These are phyloP conservation scores for Hyphopichia homilentoma DNA, from an alignment of 805 yeast genomes.

Conservation along the genomic window DNA sequence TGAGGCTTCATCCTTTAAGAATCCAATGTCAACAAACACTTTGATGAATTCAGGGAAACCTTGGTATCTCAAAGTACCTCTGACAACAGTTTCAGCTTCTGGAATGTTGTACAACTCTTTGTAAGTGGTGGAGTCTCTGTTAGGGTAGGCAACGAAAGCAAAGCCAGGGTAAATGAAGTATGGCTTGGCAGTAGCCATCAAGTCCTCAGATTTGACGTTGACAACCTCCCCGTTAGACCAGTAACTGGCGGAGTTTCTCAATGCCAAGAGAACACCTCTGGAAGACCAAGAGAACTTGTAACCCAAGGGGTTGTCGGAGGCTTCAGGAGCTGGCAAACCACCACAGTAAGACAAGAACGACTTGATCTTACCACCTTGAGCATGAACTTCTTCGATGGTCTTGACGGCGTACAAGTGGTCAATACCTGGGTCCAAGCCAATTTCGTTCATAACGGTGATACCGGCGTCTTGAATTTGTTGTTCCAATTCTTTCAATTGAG, in stretches of 20 bases:
- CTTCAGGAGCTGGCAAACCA: slow-evolving; percentile 97
- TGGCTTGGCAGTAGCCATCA: slow-evolving; percentile 93
- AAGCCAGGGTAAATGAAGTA: slow-evolving; percentile 95
- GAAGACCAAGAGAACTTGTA: slow-evolving; percentile 99
- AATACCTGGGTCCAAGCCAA: slow-evolving; percentile 97
- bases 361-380: slow-evolving; percentile 84
- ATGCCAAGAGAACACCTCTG: slow-evolving; percentile 93
- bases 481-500: slow-evolving; percentile 84
- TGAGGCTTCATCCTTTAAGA: slow-evolving; percentile 73
- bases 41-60: slow-evolving; percentile 98
- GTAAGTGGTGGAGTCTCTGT: slow-evolving; percentile 95
- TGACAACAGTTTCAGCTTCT: slow-evolving; percentile 93
- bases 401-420: slow-evolving; percentile 98
- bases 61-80: slow-evolving; percentile 97
- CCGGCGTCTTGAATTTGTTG: slow-evolving; percentile 90
- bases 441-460: slow-evolving; percentile 96
- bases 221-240: slow-evolving; percentile 83
- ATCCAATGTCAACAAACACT: slow-evolving; percentile 90
- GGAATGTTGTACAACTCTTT: slow-evolving; percentile 91
- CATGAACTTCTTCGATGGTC: slow-evolving; percentile 96
- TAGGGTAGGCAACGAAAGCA: slow-evolving; percentile 93
- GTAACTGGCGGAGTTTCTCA: slow-evolving; percentile 89
- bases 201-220: slow-evolving; percentile 78
- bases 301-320: slow-evolving; percentile 96
- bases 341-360: slow-evolving; percentile 97